These are phyloP conservation scores for Sambucus nigra DNA, from an alignment of 129 eudicot genomes.

Conservation along the genomic window DNA sequence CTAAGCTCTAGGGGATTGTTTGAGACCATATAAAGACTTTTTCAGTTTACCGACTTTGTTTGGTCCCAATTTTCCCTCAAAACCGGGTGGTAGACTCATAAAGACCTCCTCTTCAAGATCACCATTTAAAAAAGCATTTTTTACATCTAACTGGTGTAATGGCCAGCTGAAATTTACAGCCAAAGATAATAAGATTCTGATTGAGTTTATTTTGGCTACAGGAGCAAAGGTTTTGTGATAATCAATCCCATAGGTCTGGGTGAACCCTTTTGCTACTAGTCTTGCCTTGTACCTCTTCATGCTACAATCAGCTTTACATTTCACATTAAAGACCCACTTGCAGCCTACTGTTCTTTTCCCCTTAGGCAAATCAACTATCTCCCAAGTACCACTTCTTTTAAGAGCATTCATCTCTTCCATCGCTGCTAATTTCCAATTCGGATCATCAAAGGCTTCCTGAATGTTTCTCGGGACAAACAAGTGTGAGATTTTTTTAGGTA, in stretches of 20 bases:
- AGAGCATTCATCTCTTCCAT: not conserved
- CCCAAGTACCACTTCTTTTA: not conserved
- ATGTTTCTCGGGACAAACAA: conserved; percentile 6
- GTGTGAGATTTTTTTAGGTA: not conserved
- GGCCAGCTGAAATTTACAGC: not conserved
- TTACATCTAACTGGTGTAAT: conserved; percentile 2
- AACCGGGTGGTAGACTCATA: not conserved
- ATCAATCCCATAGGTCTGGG: not conserved
- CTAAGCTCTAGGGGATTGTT: conserved; percentile 3
- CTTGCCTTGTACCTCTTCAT: not conserved
- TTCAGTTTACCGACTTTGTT: not conserved
- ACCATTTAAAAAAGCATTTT: not conserved
- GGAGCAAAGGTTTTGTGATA: conserved; percentile 3
- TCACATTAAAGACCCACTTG: conserved; percentile 7
- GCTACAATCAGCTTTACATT: not conserved
- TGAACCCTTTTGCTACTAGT: not conserved
- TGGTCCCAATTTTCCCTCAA: not conserved
- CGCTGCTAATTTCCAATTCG: conserved; percentile 1
- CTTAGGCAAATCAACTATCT: not conserved
- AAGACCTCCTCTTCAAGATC: not conserved
- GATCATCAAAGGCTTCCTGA: conserved; percentile 1
- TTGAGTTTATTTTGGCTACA: not conserved
- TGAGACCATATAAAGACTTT: not conserved
- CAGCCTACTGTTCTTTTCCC: not conserved
- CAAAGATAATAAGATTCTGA: not conserved